These are phyloP conservation scores for Domatiomyces catenatus DNA, from an alignment of 2,329 filamentous ascomycete genomes.

Conservation along the genomic window DNA sequence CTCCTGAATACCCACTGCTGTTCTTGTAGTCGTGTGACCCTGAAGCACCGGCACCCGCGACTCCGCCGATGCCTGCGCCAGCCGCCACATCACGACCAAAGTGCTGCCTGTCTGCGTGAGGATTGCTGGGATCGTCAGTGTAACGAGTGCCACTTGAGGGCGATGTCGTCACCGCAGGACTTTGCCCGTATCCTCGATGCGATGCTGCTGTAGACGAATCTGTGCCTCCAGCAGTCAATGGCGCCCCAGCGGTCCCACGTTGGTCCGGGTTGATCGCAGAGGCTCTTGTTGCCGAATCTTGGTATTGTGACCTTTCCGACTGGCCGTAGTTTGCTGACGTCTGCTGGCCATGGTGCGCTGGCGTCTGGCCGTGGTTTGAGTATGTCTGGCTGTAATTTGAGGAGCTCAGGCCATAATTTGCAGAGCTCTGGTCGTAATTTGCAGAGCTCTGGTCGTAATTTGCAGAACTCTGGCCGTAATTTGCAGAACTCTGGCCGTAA, in stretches of 20 bases:
- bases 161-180: not conserved
- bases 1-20: not conserved
- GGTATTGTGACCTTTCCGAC: not conserved
- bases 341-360: no score
- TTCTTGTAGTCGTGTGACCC: slow-evolving; percentile 6
- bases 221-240: slow-evolving; percentile 9
- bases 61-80: not conserved
- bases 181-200: slow-evolving; percentile 1
- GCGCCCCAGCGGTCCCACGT: slow-evolving; percentile 4
- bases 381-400: slow-evolving; percentile 1
- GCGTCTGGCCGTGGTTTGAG: not conserved
- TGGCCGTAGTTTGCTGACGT: not conserved
- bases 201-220: slow-evolving; percentile 11
- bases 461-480: not conserved
- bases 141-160: not conserved
- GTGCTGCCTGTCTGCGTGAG: not conserved
- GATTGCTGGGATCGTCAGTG: not conserved
- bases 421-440: slow-evolving; percentile 1
- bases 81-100: not conserved
- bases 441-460: slow-evolving; percentile 3
- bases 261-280: slow-evolving; percentile 3
- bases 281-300: not conserved
- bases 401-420: not conserved
- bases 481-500: slow-evolving; percentile 1
- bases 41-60: slow-evolving; percentile 1